These are phyloP conservation scores for Aspergillus bertholletiae DNA, from an alignment of 495 filamentous ascomycete genomes.

Conservation along the genomic window DNA sequence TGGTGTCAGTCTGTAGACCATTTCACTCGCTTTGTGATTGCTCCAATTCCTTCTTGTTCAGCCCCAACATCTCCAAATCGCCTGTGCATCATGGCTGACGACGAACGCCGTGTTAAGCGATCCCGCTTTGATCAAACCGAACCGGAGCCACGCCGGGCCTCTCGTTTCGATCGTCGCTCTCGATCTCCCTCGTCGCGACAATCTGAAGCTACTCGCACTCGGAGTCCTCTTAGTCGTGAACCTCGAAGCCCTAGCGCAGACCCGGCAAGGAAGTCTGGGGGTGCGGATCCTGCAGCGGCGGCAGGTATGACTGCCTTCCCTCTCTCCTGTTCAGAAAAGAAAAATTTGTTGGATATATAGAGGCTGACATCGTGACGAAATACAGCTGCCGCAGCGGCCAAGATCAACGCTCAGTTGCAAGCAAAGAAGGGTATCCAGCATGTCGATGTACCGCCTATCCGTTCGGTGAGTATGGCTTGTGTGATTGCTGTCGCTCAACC, in stretches of 20 bases:
- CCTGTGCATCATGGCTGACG: constrained; percentile 63
- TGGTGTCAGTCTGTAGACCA: constrained; percentile 1
- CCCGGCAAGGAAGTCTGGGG: constrained; percentile 36
- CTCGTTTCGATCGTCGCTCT: constrained; percentile 82
- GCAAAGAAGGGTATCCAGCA: constrained; percentile 92
- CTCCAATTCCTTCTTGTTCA: not conserved
- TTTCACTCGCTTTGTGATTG: constrained; percentile 8
- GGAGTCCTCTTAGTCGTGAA: constrained; percentile 69
- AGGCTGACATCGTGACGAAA: constrained; percentile 6
- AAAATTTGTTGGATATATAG: not conserved
- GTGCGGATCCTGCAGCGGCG: constrained; percentile 73
- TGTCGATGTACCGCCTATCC: constrained; percentile 89
- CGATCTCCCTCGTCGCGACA: constrained; percentile 71
- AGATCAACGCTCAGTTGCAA: constrained; percentile 89
- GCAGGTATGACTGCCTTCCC: constrained; percentile 57
- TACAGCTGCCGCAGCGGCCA: constrained; percentile 84
- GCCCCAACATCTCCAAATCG: not conserved
- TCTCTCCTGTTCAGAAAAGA: not conserved
- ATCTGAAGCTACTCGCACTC: constrained; percentile 61
- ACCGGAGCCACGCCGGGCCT: constrained; percentile 65
- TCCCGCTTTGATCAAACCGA: constrained; percentile 91
- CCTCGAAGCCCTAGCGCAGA: constrained; percentile 49
- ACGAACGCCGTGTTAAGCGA: constrained; percentile 74
- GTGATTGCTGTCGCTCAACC: not conserved
- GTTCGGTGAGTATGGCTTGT: constrained; percentile 46